Evolutionary conservation across 352 stramenopile species (phyloP), one percentile per base, ranked within the genome.

Genomic region (Phytopythium kandeliae): DNA sequence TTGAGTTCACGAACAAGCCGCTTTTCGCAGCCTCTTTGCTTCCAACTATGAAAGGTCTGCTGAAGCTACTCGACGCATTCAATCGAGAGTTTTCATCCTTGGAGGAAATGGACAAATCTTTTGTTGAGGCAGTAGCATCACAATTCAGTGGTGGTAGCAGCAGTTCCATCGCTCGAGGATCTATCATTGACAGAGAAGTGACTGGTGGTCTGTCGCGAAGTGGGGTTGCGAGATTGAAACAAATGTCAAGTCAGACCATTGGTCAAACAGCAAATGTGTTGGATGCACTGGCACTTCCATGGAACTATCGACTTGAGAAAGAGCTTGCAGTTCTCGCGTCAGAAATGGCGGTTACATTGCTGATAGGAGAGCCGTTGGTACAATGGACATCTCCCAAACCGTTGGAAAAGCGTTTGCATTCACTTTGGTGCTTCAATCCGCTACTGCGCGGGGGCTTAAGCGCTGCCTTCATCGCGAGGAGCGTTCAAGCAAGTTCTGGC

Each of bases 231-330:
- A 25, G 45, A 21, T n/a, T 28, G 13, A 40, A 26, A 8, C 30
- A 51, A 40, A 17, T 55, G 15, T n/a, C 25, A 0, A 38, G 51
- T 0, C 55, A 55, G 15, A 46, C 37, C 38, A 30, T 38, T 22
- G 50, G 47, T 22, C 53, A 58, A 4, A 49, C 58, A 13, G 21
- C 17, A 2, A 70, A 54, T 49, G n/a, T 71, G 7, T 60, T 58
- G 1, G 59, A 71, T 31, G 62, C 67, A 2, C 59, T 77, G 28
- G 44, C 46, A 2, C 48, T 89, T 0, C 77, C 72, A 0, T 90
- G 79, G 79, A 66, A 65, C 34, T 72, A 70, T 25, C 55, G 74
- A 42, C 54, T 92, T 0, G 70, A 92, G 48, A 90, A 89, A 52
- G 71, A 85, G 15, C 15, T 92, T 10, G 80, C 66, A 11, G 58